Evolutionary conservation across 148 eudicot genomes (phyloP), one percentile per base, ranked within the genome.

Genomic region (Pouteria glomerata): DNA sequence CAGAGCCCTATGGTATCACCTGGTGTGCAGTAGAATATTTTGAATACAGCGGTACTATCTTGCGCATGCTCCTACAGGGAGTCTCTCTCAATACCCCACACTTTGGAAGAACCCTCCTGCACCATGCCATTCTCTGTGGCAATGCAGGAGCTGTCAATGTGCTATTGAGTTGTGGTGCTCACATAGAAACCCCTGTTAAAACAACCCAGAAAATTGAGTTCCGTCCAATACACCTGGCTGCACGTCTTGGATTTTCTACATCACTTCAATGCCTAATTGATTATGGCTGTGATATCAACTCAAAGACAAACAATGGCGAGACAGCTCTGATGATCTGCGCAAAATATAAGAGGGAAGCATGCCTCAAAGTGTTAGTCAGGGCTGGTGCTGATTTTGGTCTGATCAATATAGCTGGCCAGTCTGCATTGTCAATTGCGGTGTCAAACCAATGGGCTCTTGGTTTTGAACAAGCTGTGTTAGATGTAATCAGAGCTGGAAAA

Each of bases 11-110:
- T 75, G 73, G 91, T 31, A 79, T 91, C 73, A 79, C 93, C 18
- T 94, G 97, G 97, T 91, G 97, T 16, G 96, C 97, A 0, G 90
- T 91, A 24, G 98, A 95, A 83, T 95, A 88, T 79, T 95, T 86
- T 58, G 98, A 95, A 75, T 65, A 72, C 51, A 85, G 77, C 16
- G 98, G 98, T 8, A n/a, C 87, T 13, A 94, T 94, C 73, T 76
- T 94, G 62, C 77, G 74, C 51, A 78, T 82, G 86, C 93, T 91
- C 57, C 86, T 95, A n/a, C 80, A 79, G 18, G 71, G 72, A 5
- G 57, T 73, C 60, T 69, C 90, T 34, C 80, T 79, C 4, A 74
- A 86, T 69, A 63, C 73, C 8, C 72, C 60, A 37, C 93, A 88
- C 76, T 55, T 53, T 0, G 97, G 98, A 70, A 84, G 98, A 80